Percentiles rank a stretch among this genome's conserved stretches.
Evolutionary conservation across 1,284 basidiomycete species (phyloP).

Genomic region (Tausonia pullulans): DNA sequence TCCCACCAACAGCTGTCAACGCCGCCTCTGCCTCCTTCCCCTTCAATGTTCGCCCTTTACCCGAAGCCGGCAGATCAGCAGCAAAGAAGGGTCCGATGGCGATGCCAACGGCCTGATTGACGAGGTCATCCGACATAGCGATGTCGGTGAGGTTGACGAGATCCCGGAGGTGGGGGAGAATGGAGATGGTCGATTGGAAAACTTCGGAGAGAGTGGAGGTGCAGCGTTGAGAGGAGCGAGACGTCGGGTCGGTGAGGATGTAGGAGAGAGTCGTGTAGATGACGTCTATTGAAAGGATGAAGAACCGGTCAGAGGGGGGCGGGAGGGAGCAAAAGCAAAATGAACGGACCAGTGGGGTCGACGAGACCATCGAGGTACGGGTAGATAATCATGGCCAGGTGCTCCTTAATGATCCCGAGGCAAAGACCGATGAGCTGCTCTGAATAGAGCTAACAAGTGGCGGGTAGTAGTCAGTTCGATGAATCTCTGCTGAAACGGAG

Average conservation of each 20-base stretch:
- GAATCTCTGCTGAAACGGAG: too few species aligned
- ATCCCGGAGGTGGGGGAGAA: conserved; percentile 36
- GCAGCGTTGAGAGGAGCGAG: not conserved
- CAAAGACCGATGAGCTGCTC: conserved; percentile 80
- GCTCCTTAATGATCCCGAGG: conserved; percentile 62
- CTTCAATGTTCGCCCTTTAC: conserved; percentile 38
- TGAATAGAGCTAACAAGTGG: conserved; percentile 56
- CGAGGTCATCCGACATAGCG: conserved; percentile 71
- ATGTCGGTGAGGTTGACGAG: conserved; percentile 31
- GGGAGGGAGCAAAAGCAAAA: too few species aligned
- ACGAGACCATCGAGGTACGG: conserved; percentile 68
- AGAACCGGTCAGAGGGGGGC: too few species aligned
- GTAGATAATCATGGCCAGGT: conserved; percentile 67
- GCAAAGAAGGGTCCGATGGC: conserved; percentile 88
- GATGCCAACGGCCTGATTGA: conserved; percentile 83
- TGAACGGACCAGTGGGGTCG: conserved; percentile 33
- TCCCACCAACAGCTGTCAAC: conserved; percentile 46
- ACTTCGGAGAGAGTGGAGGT: conserved; percentile 45
- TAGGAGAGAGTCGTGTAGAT: conserved; percentile 40
- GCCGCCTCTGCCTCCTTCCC: conserved; percentile 28
- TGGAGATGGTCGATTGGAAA: conserved; percentile 54
- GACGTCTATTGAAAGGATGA: conserved; percentile 31
- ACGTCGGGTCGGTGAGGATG: conserved; percentile 17
- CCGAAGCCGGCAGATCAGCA: conserved; percentile 45
- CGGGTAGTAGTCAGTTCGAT: too few species aligned